Evolutionary conservation across 805 yeast species (phyloP).

Genomic region (Cyberlindnera subsufficiens): DNA sequence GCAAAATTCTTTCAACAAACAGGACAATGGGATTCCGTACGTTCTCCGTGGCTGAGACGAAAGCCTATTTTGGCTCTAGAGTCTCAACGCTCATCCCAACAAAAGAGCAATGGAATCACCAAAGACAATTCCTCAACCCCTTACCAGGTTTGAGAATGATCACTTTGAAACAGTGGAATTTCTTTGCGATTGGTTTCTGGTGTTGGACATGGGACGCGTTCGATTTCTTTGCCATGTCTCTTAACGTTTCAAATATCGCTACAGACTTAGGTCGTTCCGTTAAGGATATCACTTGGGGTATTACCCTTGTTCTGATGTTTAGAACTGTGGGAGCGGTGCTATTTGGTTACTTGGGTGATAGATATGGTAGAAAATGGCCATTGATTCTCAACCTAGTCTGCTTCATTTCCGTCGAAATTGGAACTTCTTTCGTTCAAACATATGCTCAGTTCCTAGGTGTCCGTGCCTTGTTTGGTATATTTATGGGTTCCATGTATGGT

Average conservation of each 20-base stretch:
- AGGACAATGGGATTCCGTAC: constrained; percentile 8
- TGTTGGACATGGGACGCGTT: constrained; percentile 67
- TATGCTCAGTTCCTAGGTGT: constrained; percentile 56
- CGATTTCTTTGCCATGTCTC: constrained; percentile 54
- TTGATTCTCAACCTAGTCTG: constrained; percentile 38
- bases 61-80: constrained; percentile 30
- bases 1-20: no score
- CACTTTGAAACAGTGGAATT: constrained; percentile 46
- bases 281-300: constrained; percentile 49
- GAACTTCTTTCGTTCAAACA: constrained; percentile 55
- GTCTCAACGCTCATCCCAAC: constrained; percentile 45
- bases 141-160: constrained; percentile 47
- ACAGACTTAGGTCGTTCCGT: constrained; percentile 37
- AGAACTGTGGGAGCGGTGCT: constrained; percentile 59
- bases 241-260: constrained; percentile 45
- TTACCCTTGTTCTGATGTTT: constrained; percentile 62
- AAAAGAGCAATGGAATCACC: constrained; percentile 31
- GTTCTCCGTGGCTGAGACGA: constrained; percentile 5
- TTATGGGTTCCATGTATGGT: constrained; percentile 46
- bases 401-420: constrained; percentile 51
- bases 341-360: constrained; percentile 57
- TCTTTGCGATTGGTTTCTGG: constrained; percentile 45
- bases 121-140: constrained; percentile 50
- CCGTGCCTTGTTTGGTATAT: constrained; percentile 54
- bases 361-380: constrained; percentile 58